These are phyloP conservation scores for Aspergillus heteromorphus DNA, from an alignment of 495 filamentous ascomycete species.

Conservation along the genomic window DNA sequence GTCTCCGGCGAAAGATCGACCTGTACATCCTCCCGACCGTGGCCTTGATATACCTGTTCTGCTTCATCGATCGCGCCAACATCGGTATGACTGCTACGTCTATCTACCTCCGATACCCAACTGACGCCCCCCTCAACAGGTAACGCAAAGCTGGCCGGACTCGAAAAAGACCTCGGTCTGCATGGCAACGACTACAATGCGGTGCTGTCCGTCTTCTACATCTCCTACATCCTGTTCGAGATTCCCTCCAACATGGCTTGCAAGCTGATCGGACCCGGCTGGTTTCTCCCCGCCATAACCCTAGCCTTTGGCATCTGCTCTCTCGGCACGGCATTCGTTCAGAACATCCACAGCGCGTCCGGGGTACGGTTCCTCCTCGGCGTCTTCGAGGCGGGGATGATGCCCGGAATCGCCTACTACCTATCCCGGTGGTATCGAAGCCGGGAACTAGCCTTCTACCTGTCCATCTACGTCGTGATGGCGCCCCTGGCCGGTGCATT, in stretches of 20 bases:
- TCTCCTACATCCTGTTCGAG: conserved; percentile 74
- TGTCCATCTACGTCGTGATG: conserved; percentile 50
- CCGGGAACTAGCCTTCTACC: conserved; percentile 59
- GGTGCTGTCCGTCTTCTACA: conserved; percentile 63
- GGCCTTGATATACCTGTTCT: conserved; percentile 46
- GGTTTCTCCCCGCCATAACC: conserved; percentile 44
- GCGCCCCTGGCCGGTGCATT: conserved; percentile 66
- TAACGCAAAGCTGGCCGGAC: conserved; percentile 34
- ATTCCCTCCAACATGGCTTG: conserved; percentile 65
- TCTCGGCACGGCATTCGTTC: conserved; percentile 43
- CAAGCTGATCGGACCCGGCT: conserved; percentile 46
- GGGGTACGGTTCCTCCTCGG: conserved; percentile 55
- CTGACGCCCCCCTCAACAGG: conserved; percentile 18
- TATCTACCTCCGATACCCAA: no score
- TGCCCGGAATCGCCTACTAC: conserved; percentile 72
- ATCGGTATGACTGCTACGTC: conserved; percentile 38
- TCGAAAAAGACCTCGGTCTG: conserved; percentile 46
- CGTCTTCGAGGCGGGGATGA: conserved; percentile 62
- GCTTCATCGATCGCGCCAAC: conserved; percentile 56
- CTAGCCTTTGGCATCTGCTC: conserved; percentile 47
- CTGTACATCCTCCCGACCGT: conserved; percentile 44
- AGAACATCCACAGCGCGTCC: conserved; percentile 32
- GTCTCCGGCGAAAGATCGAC: conserved; percentile 43
- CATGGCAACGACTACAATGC: conserved; percentile 57
- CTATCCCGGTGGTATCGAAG: conserved; percentile 66